Evolutionary conservation across 805 yeast genomes (phyloP).

Genomic region (Schizosaccharomyces osmophilus): DNA sequence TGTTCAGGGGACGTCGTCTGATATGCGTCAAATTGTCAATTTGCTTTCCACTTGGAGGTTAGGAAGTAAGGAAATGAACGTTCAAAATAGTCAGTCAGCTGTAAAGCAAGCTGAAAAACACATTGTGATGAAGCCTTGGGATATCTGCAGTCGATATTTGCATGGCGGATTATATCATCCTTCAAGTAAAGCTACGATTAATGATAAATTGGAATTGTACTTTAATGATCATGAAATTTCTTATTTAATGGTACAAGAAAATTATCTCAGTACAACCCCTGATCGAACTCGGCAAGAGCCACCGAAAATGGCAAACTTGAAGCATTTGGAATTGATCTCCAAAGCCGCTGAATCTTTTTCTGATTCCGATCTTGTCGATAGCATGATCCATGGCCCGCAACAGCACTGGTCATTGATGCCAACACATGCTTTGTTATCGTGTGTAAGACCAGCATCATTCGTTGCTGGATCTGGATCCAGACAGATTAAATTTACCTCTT

Average conservation of each 20-base stretch:
- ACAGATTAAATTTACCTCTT: conserved; percentile 44
- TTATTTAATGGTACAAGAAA: conserved; percentile 90
- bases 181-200: conserved; percentile 29
- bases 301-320: conserved; percentile 14
- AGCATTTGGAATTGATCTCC: conserved; percentile 39
- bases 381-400: conserved; percentile 64
- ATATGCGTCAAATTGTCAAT: conserved; percentile 83
- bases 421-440: conserved; percentile 22
- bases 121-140: conserved; percentile 77
- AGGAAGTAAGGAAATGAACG: conserved; percentile 39
- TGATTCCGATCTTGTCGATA: conserved; percentile 59
- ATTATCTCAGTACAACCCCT: conserved; percentile 51
- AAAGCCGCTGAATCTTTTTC: conserved; percentile 72
- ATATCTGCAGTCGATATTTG: conserved; percentile 47
- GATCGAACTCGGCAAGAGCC: conserved; percentile 8
- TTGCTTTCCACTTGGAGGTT: conserved; percentile 62
- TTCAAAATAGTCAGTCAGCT: conserved; percentile 31
- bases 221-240: conserved; percentile 87
- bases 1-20: conserved; percentile 66
- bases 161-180: conserved; percentile 34
- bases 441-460: conserved; percentile 74
- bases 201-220: conserved; percentile 66
- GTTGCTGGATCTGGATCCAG: conserved; percentile 31
- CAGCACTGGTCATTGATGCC: conserved; percentile 43
- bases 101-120: conserved; percentile 33